Base-by-base conservation (phyloP, 179 eudicot species). In the Sideroxylon spinosum region DNA sequence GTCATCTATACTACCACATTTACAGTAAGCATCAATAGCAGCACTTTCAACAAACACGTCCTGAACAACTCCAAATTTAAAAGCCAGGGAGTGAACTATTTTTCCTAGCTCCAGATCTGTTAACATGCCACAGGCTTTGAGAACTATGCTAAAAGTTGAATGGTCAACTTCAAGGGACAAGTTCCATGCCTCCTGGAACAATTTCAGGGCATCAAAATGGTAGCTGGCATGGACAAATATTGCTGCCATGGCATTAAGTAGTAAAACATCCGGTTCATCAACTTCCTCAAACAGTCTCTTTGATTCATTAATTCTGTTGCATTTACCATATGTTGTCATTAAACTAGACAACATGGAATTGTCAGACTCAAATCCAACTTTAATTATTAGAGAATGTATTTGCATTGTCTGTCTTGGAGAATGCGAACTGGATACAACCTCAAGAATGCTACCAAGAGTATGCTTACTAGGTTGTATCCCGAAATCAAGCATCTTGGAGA, bases 1-100 rank as follows among this genome's bases (percentile, higher is more conserved):
- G 56, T 86, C 86, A 53, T 79, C 82, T 73, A 88, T 76, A 65
- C 87, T 84, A 59, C 95, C 95, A 77, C 93, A 90, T 70, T 90
- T 91, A 50, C 93, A 86, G 77, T 88, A 90, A 87, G 88, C 85
- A 83, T 91, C 96, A 68, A 90, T 72, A n/a, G 84, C 81, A 73
- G 92, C 91, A 61, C 89, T 91, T 83, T 81, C 83, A 76, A 90
- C 87, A 72, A 84, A 87, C 23, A 76, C 78, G 83, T 87, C 85
- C 74, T 75, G 81, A 77, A 81, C 82, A 85, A 88, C 59, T 62
- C 85, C 87, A 70, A 61, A 74, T 80, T 89, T 85, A 53, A 89
- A 63, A 6, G 86, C 81, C 81, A 89, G 68, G 23, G 89, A 91
- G 62, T 88, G 90, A 73, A 89, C 73, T 86, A 87, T 78, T 73